Conservation (phyloP, 179 eudicot genomes). For the Nepenthes alata region DNA sequence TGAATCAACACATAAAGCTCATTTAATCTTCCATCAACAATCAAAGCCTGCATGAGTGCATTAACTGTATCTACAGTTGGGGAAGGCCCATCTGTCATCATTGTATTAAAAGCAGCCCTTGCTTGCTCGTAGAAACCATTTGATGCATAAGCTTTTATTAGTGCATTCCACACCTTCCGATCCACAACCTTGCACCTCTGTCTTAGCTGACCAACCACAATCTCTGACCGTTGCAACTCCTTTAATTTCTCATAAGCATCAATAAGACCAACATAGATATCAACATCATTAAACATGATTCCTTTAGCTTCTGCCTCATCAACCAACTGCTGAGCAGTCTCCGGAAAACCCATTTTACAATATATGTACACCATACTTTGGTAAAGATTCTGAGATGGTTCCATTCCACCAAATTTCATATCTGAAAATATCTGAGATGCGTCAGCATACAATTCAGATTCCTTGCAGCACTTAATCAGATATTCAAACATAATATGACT, state of each 20-base stretch:
- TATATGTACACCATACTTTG: conserved; percentile 46
- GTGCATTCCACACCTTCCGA: conserved; percentile 73
- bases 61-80: conserved; percentile 79
- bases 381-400: conserved; percentile 49
- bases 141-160: conserved; percentile 67
- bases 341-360: conserved; percentile 79
- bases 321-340: conserved; percentile 64
- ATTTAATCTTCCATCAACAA: conserved; percentile 63
- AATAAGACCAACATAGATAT: conserved; percentile 49
- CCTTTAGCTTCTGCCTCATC: conserved; percentile 52
- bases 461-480: conserved; percentile 61
- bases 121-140: conserved; percentile 85
- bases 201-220: conserved; percentile 55
- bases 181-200: conserved; percentile 45
- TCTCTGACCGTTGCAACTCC: conserved; percentile 63
- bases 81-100: conserved; percentile 98
- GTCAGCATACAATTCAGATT: conserved; percentile 44
- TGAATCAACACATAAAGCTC: conserved; percentile 82
- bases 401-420: conserved; percentile 61
- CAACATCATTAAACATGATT: conserved; percentile 27
- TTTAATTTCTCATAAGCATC: conserved; percentile 66
- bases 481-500: conserved; percentile 58
- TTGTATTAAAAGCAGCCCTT: conserved; percentile 94
- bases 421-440: conserved; percentile 89
- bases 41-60: conserved; percentile 67